A percentile compares a stretch with the other conserved stretches of the same genome.
Conservation (phyloP, 352 stramenopile genomes). For the Phytophthora quininea region DNA sequence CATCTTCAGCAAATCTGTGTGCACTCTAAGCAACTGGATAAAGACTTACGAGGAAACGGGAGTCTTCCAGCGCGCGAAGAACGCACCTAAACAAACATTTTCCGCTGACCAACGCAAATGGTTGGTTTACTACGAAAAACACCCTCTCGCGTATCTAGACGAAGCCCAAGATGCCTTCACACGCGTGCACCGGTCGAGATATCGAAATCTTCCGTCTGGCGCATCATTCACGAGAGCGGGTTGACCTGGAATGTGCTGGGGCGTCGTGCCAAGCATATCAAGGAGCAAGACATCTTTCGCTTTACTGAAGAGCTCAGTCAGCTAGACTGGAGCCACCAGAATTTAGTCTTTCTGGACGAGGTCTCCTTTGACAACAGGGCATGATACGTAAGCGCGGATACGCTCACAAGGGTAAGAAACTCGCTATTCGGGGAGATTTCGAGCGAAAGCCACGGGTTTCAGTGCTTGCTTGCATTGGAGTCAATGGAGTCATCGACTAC, state of each 20-base stretch:
- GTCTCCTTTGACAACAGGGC: constrained; percentile 25
- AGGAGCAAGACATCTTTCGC: neutral
- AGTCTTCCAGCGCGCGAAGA: neutral
- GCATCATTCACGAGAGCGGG: neutral
- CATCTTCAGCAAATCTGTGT: neutral
- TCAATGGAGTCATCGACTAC: constrained; percentile 23
- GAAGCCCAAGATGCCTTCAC: neutral
- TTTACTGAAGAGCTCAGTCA: neutral
- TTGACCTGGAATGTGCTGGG: neutral
- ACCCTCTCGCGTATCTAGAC: neutral
- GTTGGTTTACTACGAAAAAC: neutral
- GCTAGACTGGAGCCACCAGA: neutral
- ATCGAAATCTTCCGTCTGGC: neutral
- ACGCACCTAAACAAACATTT: neutral
- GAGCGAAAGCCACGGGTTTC: constrained; percentile 29
- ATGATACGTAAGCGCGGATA: constrained; percentile 40
- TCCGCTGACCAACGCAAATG: neutral
- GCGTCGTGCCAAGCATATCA: neutral
- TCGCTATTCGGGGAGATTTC: constrained; percentile 34
- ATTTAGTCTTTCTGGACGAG: neutral
- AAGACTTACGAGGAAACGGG: neutral
- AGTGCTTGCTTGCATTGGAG: constrained; percentile 19
- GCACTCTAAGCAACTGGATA: neutral
- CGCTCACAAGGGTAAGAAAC: constrained; percentile 12
- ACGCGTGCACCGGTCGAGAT: neutral